phyloP scores from a whole-genome alignment of 2,329 filamentous ascomycete genomes.

The Coniella lustricola region DNA sequence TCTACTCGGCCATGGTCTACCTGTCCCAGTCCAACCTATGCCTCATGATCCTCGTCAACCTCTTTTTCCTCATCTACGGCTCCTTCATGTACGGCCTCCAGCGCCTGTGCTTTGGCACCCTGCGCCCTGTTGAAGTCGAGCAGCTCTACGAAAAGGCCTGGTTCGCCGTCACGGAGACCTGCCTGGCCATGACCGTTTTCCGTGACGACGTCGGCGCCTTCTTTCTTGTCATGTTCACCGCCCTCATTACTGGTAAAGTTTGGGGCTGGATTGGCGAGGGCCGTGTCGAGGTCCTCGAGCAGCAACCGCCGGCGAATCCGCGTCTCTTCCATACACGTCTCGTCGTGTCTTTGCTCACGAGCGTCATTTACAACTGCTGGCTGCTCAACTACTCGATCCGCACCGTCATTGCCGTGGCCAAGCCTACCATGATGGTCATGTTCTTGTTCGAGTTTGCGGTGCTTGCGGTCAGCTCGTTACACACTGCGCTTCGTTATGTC shows the following conservation, averaged over 20 bases:
- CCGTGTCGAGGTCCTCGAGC: conserved; percentile 86
- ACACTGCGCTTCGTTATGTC: conserved; percentile 71
- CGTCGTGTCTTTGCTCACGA: conserved; percentile 69
- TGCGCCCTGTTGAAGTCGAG: conserved; percentile 91
- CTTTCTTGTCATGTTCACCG: conserved; percentile 95
- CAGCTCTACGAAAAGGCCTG: conserved; percentile 96
- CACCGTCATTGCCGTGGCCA: conserved; percentile 76
- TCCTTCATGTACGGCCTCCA: conserved; percentile 82
- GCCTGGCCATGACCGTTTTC: conserved; percentile 97
- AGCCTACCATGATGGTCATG: conserved; percentile 99
- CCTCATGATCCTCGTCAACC: conserved; percentile 87
- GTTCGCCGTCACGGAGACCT: conserved; percentile 96
- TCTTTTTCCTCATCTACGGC: conserved; percentile 74
- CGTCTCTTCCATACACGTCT: conserved; percentile 80
- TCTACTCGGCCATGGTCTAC: conserved; percentile 97
- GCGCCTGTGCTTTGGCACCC: conserved; percentile 78
- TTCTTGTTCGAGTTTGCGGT: conserved; percentile 97
- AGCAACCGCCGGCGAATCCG: conserved; percentile 87
- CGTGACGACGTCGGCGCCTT: conserved; percentile 88
- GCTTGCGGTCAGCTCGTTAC: conserved; percentile 69
- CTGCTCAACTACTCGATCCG: conserved; percentile 77
- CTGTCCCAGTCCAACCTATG: conserved; percentile 94
- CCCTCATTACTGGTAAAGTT: conserved; percentile 85
- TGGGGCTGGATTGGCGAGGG: conserved; percentile 99
- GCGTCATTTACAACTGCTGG: conserved; percentile 70